These are phyloP conservation scores for Jatropha multifida DNA, from an alignment of 441 rosid genomes.

Conservation along the genomic window DNA sequence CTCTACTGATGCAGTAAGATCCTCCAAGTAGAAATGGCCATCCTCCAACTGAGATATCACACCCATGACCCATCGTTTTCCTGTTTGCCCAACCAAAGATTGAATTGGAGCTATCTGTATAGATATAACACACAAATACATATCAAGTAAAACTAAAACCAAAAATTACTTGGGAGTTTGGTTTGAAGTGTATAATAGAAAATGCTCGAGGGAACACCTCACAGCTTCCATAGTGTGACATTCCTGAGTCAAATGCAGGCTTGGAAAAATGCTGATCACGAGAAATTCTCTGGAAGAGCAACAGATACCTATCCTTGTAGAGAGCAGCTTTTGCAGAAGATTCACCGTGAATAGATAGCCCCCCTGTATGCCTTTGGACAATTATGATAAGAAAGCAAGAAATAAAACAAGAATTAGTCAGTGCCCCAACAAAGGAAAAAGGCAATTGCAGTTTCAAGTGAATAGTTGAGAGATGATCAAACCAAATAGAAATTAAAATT, in stretches of 20 bases:
- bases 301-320: slow-evolving; percentile 71
- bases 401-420: not conserved
- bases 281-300: slow-evolving; percentile 77
- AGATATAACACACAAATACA: not conserved
- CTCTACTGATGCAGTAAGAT: slow-evolving; percentile 91
- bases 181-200: not conserved
- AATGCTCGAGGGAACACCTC: slow-evolving; percentile 49
- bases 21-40: slow-evolving; percentile 93
- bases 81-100: slow-evolving; percentile 70
- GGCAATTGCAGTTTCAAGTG: not conserved
- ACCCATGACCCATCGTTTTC: slow-evolving; percentile 97
- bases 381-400: not conserved
- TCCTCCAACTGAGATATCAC: slow-evolving; percentile 96
- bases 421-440: not conserved
- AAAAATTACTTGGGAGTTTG: not conserved
- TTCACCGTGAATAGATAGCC: slow-evolving; percentile 71
- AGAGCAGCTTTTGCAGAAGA: slow-evolving; percentile 70
- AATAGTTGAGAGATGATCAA: not conserved
- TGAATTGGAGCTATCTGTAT: slow-evolving; percentile 81
- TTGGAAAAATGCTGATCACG: slow-evolving; percentile 77
- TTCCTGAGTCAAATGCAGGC: slow-evolving; percentile 71
- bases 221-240: slow-evolving; percentile 56
- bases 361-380: slow-evolving; percentile 49
- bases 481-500: not conserved
- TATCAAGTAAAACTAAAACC: not conserved